Percentiles rank a stretch among this genome's conserved stretches.
These are phyloP conservation scores for Blastocladiella emersonii DNA, from an alignment of 371 early-diverging fungal species.

Conservation along the genomic window DNA sequence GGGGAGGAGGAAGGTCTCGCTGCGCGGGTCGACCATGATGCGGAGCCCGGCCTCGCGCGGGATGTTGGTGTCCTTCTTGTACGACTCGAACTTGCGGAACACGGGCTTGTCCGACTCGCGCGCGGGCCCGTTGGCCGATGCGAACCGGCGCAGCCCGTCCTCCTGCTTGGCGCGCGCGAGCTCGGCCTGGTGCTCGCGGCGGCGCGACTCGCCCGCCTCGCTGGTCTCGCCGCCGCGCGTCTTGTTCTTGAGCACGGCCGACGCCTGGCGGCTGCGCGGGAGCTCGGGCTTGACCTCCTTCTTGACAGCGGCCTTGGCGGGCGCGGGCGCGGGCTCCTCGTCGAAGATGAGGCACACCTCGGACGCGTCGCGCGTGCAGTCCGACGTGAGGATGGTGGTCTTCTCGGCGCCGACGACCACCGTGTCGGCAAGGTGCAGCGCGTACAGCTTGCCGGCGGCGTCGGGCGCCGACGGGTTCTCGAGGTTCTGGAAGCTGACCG, in stretches of 20 bases:
- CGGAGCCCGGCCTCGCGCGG: conserved; percentile 54
- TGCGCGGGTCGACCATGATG: conserved; percentile 83
- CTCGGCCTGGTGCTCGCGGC: conserved; percentile 77
- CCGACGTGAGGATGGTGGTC: conserved; percentile 48
- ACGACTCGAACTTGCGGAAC: conserved; percentile 84
- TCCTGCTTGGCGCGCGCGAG: conserved; percentile 54
- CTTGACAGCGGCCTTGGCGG: conserved; percentile 17
- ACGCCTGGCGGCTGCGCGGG: conserved; percentile 11
- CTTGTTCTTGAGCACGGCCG: not conserved
- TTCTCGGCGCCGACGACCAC: conserved; percentile 48
- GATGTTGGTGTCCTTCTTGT: conserved; percentile 70
- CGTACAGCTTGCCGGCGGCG: conserved; percentile 41
- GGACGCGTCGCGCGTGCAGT: conserved; percentile 51
- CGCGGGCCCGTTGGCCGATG: conserved; percentile 44
- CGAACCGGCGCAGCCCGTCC: conserved; percentile 66
- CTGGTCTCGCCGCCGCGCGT: conserved; percentile 23
- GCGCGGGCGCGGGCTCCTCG: conserved; percentile 33
- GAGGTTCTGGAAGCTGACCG: conserved; percentile 74
- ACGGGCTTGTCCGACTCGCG: conserved; percentile 43
- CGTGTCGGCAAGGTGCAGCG: conserved; percentile 72
- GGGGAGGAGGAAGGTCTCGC: conserved; percentile 85
- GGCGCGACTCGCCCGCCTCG: conserved; percentile 56
- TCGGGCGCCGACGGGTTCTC: conserved; percentile 56
- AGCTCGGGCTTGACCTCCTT: conserved; percentile 59
- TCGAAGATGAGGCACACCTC: conserved; percentile 68